Evolutionary conservation across 441 rosid species (phyloP).

Genomic region (Populus hybrid): DNA sequence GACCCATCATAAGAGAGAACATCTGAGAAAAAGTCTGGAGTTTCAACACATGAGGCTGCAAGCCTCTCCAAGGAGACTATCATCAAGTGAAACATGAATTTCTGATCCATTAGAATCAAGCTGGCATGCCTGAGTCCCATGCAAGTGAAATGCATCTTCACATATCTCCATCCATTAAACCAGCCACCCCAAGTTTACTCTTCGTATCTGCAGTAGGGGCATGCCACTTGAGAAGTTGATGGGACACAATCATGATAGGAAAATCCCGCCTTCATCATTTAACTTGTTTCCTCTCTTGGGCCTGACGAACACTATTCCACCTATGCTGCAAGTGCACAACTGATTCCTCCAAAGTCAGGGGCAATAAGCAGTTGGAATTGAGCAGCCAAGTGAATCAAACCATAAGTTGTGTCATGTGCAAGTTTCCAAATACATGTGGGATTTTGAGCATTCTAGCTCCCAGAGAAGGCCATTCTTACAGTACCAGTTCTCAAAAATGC

Average conservation of each 20-base stretch:
- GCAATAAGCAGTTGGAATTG: conserved; percentile 89
- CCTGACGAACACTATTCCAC: conserved; percentile 68
- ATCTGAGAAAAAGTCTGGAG: conserved; percentile 34
- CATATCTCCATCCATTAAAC: conserved; percentile 82
- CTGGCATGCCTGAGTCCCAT: conserved; percentile 39
- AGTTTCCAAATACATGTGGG: conserved; percentile 65
- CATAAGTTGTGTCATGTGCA: conserved; percentile 87
- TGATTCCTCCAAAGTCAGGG: conserved; percentile 92
- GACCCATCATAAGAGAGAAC: conserved; percentile 43
- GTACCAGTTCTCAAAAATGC: conserved; percentile 59
- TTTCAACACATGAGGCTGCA: conserved; percentile 35
- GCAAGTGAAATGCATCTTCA: conserved; percentile 71
- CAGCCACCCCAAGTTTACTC: conserved; percentile 31
- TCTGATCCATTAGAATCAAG: conserved; percentile 41
- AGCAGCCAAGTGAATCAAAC: conserved; percentile 66
- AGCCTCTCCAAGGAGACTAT: conserved; percentile 42
- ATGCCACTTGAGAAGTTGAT: conserved; percentile 44
- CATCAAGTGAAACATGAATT: conserved; percentile 36
- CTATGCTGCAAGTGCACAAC: conserved; percentile 82
- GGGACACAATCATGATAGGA: conserved; percentile 22
- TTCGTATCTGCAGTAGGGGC: conserved; percentile 30
- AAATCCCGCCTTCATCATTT: conserved; percentile 31
- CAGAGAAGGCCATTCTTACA: conserved; percentile 57
- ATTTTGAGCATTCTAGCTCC: conserved; percentile 79
- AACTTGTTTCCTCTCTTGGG: conserved; percentile 42